Evolutionary conservation across 176 grass and related monocot species (phyloP), one percentile per base, ranked within the genome.

Genomic region (Eragrostis nindensis): DNA sequence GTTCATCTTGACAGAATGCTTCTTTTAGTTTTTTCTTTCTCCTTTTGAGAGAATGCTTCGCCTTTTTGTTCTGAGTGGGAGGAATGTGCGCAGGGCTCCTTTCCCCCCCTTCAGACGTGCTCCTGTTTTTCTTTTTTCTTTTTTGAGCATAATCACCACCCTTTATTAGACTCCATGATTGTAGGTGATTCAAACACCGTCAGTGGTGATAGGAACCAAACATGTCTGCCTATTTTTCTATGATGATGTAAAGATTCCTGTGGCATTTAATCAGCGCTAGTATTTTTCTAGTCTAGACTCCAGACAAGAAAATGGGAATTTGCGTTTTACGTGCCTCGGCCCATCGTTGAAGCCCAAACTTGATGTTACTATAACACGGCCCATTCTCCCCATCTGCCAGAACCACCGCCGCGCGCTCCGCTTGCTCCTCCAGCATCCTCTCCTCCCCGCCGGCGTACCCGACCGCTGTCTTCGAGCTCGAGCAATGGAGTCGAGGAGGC

Each of bases 401-500:
- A 55, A 44, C 63, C 56, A 56, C 67, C 70, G 61, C 69, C 42
- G 43, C 50, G 64, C 77, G 14, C 43, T 38, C 27, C 38, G 47
- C 21, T 14, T 39, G 32, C 42, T 24, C 54, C 54, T 22, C 7
- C 55, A 46, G 39, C 25, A 4, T 44, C 72, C 26, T 27, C 44
- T 70, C 70, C 53, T 67, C 71, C n/a, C 1, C 75, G 26, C 80
- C 80, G 19, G 36, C 54, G 18, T 62, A 27, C 68, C 68, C 30
- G 14, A 19, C 71, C 21, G 26, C 77, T n/a, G 43, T 32, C 65
- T 5, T 62, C 9, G 60, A 63, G 32, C 1, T 21, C 18, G 39
- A 70, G 25, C 63, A 70, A 89, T 89, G 87, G 87, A 82, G 41
- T 76, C 59, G 41, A 77, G 50, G 57, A 85, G 17, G 66, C 73